Evolutionary conservation across 176 grass and related monocot genomes (phyloP).

Genomic region (Cenchrus purpureus): DNA sequence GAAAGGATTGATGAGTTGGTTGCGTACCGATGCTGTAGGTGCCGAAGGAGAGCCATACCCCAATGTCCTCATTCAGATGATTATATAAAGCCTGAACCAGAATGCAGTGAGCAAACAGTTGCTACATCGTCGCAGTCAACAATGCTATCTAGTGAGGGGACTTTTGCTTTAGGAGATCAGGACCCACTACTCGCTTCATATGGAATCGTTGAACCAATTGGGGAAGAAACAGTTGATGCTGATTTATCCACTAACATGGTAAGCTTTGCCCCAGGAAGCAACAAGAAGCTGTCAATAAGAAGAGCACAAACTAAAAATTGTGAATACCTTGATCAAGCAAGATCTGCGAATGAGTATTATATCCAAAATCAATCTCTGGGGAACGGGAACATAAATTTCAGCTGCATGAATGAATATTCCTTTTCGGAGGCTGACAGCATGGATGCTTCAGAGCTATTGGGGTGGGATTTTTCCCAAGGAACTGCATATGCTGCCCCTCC

Average conservation of each 20-base stretch:
- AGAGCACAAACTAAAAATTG: constrained; percentile 63
- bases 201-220: constrained; percentile 57
- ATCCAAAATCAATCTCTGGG: constrained; percentile 39
- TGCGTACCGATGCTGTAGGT: constrained; percentile 82
- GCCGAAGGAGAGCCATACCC: constrained; percentile 79
- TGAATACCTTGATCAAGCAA: constrained; percentile 48
- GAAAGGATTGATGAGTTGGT: constrained; percentile 67
- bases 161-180: constrained; percentile 47
- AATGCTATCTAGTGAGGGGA: constrained; percentile 49
- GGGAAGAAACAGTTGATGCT: constrained; percentile 38
- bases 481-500: constrained; percentile 37
- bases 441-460: constrained; percentile 58
- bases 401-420: constrained; percentile 45
- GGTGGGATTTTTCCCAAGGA: constrained; percentile 60
- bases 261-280: constrained; percentile 38
- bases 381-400: constrained; percentile 44
- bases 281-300: constrained; percentile 84
- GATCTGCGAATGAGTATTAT: constrained; percentile 34
- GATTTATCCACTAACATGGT: constrained; percentile 45
- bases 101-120: constrained; percentile 68
- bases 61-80: constrained; percentile 76
- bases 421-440: constrained; percentile 49
- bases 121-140: constrained; percentile 44
- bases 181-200: constrained; percentile 64
- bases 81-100: constrained; percentile 62